Base-by-base conservation (phyloP, 2,329 filamentous ascomycete species). In the Huntiella decipiens region DNA sequence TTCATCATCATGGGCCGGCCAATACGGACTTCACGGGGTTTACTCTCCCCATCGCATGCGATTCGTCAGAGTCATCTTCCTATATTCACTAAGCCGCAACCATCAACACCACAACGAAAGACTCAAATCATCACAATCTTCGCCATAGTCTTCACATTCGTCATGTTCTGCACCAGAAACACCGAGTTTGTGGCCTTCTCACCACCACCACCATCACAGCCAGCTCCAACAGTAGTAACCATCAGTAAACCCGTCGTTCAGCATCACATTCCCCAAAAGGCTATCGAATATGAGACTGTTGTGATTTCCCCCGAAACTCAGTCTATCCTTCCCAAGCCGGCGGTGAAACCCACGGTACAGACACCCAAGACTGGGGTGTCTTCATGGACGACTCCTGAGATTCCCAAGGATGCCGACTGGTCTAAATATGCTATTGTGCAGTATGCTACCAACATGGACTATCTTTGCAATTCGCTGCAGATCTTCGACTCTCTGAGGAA, bases 381-480 rank as follows among this genome's bases (percentile, higher is more conserved):
- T n/a, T 38, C 17, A 6, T 46, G 47, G 47, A 31, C 39, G 2
- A 36, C 35, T 8, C 47, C 47, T 3, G 22, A 39, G 15, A 19
- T 49, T 33, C 47, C 47, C 4, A 13, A 16, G 10, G 51, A 57
- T 5, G 51, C 63, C 19, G 55, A 67, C 53, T 68, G 65, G 65
- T 60, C 58, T 2, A 56, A 54, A 41, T 69, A 63, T 44, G 68
- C 67, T 1, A 70, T 71, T 49, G 61, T 62, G 1, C 65, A 67
- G 52, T 71, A 71, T 55, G 66, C 63, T 33, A 71, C 67, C 1
- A 57, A 63, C n/a, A 56, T 58, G 32, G 60, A 61, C 0, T 66
- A 68, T 47, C 56, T 71, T 2, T 71, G 67, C 52, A 70, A 68
- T 53, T 64, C 66, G 0, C 57, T 70, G 38, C 68, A 71, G 66